Base-by-base conservation (phyloP, 345 rosid genomes). In the Pistacia vera region DNA sequence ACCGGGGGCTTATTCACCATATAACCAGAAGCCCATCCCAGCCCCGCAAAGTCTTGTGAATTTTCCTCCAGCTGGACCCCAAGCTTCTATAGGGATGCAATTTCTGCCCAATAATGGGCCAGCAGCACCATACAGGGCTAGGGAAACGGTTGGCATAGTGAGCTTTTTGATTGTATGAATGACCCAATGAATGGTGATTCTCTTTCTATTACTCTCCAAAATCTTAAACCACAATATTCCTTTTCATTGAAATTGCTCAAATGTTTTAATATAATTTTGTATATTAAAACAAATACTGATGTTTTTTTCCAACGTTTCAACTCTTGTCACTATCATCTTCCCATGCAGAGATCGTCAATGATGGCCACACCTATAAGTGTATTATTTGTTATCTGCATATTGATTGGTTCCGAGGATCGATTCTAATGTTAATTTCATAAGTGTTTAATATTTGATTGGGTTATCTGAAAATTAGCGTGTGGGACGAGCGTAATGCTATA, bases 301-400 rank as follows among this genome's bases (percentile, higher is more conserved):
- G 25, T 25, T 25, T 25, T 25, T 25, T 25, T 25, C 41, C 41
- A 35, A 38, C 68, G 14, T 13, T 81, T 71, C 92, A 92, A 93
- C 93, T 70, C 28, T 86, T 35, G 76, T 77, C 56, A 90, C 97
- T 48, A 77, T 78, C 30, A 77, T 77, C 67, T 70, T 84, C 77
- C 91, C 89, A 20, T 85, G 91, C 94, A 13, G 88, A 92, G 75
- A 88, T 92, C 52, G 68, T 83, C 14, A 93, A 92, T 70, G 82
- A 88, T 20, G 97, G 97, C 58, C 78, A 66, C 2, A 77, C 80
- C 11, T 44, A 89, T 89, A 78, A 82, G 85, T 81, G 10, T 65
- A 30, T 25, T 25, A 25, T 25, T 25, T 25, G 0, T 25, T 25
- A 25, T 25, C 1, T 25, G 25, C 25, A 25, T 25, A 25, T 25